Percentiles rank a stretch among this genome's conserved stretches.
These are phyloP conservation scores for Geranium brycei DNA, from an alignment of 345 rosid genomes.

Conservation along the genomic window DNA sequence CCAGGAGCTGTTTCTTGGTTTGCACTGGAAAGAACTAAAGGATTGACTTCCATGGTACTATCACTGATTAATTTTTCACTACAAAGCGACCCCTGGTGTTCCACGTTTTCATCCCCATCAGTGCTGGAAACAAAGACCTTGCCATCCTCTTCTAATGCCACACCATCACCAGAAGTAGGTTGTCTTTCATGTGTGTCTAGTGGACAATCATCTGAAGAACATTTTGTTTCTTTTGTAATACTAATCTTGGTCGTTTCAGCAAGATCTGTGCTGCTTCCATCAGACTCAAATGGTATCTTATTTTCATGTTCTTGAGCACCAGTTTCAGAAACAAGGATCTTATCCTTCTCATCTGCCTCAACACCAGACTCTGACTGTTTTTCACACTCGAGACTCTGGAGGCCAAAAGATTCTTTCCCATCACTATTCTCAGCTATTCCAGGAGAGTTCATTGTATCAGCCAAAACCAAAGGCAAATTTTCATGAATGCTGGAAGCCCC, in stretches of 20 bases:
- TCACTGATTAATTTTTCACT: too few relatives aligned
- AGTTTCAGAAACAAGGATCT: not conserved
- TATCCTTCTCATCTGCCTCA: not conserved
- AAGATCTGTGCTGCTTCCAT: not conserved
- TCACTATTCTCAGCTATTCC: too few relatives aligned
- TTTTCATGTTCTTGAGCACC: too few relatives aligned
- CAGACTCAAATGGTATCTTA: not conserved
- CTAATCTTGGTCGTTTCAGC: not conserved
- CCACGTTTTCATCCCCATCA: too few relatives aligned
- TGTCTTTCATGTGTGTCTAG: not conserved
- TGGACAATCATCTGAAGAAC: not conserved
- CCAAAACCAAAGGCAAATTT: too few relatives aligned
- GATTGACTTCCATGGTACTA: too few relatives aligned
- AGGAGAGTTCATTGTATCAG: too few relatives aligned
- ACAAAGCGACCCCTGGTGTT: too few relatives aligned
- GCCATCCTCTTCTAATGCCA: not conserved
- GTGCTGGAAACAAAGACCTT: not conserved
- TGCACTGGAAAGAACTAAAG: too few relatives aligned
- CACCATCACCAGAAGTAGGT: not conserved
- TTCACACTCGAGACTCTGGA: not conserved
- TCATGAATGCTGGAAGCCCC: too few relatives aligned
- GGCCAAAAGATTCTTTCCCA: not conserved
- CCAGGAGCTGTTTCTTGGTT: not conserved
- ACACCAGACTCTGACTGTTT: not conserved
- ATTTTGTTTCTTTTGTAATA: not conserved